These are phyloP conservation scores for Fistulina hepatica DNA, from an alignment of 1,284 basidiomycete species.

Conservation along the genomic window DNA sequence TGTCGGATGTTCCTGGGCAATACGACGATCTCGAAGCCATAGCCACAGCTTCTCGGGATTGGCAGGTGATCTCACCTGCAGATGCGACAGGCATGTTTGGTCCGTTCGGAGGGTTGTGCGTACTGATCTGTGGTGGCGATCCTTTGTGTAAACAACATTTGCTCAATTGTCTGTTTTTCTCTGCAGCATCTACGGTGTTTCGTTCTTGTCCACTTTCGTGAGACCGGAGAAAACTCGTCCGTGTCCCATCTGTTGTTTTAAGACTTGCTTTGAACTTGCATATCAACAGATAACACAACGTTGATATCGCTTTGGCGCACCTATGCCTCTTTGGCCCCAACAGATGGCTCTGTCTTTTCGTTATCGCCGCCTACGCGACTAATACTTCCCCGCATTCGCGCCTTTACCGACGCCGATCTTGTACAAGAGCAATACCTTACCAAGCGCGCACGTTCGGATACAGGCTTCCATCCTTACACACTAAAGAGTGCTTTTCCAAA, in stretches of 20 bases:
- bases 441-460: conserved; percentile 34
- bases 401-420: conserved; percentile 43
- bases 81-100: conserved; percentile 45
- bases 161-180: conserved; percentile 3
- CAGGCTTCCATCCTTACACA: conserved; percentile 54
- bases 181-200: conserved; percentile 11
- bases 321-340: conserved; percentile 56
- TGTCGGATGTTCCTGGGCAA: conserved; percentile 40
- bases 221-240: not conserved
- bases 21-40: conserved; percentile 43
- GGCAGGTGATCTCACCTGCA: conserved; percentile 48
- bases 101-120: conserved; percentile 43
- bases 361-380: conserved; percentile 62
- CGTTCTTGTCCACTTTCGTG: conserved; percentile 3
- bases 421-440: conserved; percentile 35
- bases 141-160: conserved; percentile 10
- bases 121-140: no score
- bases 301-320: conserved; percentile 72
- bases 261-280: no score
- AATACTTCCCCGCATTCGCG: conserved; percentile 56
- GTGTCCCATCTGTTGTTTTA: conserved; percentile 34
- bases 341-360: conserved; percentile 40
- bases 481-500: conserved; percentile 64
- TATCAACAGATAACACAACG: conserved; percentile 55
- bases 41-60: conserved; percentile 44